Conservation (phyloP, 1,139 yeast species). For the Hansenula sp. region DNA sequence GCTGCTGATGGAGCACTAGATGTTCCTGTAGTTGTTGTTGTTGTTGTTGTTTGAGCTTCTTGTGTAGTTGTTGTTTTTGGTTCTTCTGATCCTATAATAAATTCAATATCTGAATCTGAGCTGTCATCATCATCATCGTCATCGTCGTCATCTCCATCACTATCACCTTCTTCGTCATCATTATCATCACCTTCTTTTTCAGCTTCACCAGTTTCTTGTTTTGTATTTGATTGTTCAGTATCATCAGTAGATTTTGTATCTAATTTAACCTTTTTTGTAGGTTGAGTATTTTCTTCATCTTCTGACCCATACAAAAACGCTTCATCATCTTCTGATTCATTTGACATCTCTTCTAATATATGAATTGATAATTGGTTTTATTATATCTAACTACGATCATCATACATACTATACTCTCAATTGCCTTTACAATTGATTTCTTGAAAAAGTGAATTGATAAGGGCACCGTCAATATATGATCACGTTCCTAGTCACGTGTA, state of each 20-base stretch:
- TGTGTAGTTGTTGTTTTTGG: constrained; percentile 32
- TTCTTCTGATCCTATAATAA: constrained; percentile 50
- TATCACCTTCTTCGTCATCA: constrained; percentile 27
- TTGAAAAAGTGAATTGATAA: no score
- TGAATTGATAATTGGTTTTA: no score
- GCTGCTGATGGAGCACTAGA: constrained; percentile 23
- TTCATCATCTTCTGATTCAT: constrained; percentile 63
- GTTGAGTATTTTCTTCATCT: constrained; percentile 26
- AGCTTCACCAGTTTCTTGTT: constrained; percentile 17
- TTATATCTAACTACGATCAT: no score
- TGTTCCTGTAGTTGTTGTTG: constrained; percentile 20
- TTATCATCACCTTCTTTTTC: constrained; percentile 26
- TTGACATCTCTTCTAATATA: constrained; percentile 11
- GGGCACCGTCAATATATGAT: no score
- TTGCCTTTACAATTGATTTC: no score
- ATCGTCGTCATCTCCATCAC: constrained; percentile 32
- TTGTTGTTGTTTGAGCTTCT: constrained; percentile 28
- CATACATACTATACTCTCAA: no score
- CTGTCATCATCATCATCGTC: constrained; percentile 34
- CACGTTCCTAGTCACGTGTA: no score
- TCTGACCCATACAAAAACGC: constrained; percentile 82
- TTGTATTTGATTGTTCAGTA: constrained; percentile 4
- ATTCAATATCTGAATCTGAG: constrained; percentile 60
- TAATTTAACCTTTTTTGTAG: constrained; percentile 4
- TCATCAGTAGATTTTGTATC: constrained; percentile 38